Conservation (phyloP, 2,329 filamentous ascomycete species). For the Colletotrichum abscissum region DNA sequence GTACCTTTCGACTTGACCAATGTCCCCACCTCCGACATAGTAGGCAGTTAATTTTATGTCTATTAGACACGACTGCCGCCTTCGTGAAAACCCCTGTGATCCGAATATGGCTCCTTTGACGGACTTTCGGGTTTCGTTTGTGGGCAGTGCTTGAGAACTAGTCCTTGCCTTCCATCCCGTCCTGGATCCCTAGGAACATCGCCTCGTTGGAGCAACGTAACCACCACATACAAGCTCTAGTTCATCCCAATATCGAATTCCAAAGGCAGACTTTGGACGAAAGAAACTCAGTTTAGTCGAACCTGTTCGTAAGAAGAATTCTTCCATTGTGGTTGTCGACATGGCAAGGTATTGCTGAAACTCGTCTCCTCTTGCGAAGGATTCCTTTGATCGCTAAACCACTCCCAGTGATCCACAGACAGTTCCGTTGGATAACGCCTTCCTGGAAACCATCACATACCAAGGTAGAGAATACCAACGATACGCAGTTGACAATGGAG, state of each 20-base stretch:
- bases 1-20: constrained; percentile 38
- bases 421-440: constrained; percentile 66
- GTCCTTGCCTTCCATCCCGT: constrained; percentile 8
- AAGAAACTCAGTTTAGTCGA: background rate
- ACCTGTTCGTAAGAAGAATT: background rate
- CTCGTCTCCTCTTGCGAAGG: background rate
- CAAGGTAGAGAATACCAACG: constrained; percentile 75
- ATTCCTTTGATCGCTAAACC: constrained; percentile 39
- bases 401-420: constrained; percentile 58
- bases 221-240: background rate
- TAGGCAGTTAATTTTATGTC: constrained; percentile 44
- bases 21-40: constrained; percentile 43
- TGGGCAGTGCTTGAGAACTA: constrained; percentile 15
- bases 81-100: constrained; percentile 24
- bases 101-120: constrained; percentile 27
- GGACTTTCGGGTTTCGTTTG: constrained; percentile 4
- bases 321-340: background rate
- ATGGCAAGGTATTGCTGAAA: constrained; percentile 34
- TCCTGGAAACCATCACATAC: constrained; percentile 68
- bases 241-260: background rate
- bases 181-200: constrained; percentile 6
- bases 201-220: constrained; percentile 4
- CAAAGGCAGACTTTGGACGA: background rate
- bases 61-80: constrained; percentile 41
- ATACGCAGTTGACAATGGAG: constrained; percentile 71